These are phyloP conservation scores for Inga oerstediana DNA, from an alignment of 306 rosid genomes.

Conservation along the genomic window DNA sequence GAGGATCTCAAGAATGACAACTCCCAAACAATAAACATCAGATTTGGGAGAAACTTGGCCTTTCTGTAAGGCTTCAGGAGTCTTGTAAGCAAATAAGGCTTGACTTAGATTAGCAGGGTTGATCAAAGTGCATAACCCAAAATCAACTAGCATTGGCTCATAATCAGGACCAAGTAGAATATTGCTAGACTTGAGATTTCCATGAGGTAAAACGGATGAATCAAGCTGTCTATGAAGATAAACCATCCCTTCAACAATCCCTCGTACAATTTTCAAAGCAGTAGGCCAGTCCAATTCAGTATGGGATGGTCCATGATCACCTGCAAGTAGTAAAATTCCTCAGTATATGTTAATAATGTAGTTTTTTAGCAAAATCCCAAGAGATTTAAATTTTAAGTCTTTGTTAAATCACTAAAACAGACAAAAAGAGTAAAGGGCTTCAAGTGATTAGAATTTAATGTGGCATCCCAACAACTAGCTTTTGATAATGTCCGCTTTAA, in stretches of 20 bases:
- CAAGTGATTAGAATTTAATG: neutral
- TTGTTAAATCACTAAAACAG: neutral
- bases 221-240: slow-evolving; percentile 52
- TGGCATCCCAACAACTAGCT: too few species aligned
- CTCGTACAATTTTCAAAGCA: slow-evolving; percentile 61
- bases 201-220: slow-evolving; percentile 67
- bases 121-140: slow-evolving; percentile 52
- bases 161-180: slow-evolving; percentile 60
- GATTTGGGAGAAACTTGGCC: slow-evolving; percentile 54
- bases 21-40: slow-evolving; percentile 78
- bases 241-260: slow-evolving; percentile 68
- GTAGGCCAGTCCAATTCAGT: slow-evolving; percentile 68
- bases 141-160: slow-evolving; percentile 68
- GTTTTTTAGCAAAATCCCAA: neutral
- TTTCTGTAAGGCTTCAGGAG: slow-evolving; percentile 60
- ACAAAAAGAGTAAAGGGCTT: neutral
- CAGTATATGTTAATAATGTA: neutral
- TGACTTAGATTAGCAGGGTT: slow-evolving; percentile 43
- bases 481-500: too few species aligned
- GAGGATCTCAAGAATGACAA: slow-evolving; percentile 73
- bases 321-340: slow-evolving; percentile 37
- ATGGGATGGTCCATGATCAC: slow-evolving; percentile 66
- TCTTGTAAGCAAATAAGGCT: slow-evolving; percentile 60
- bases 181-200: slow-evolving; percentile 84
- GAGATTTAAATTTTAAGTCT: neutral